Percentiles rank a stretch among this genome's conserved stretches.
Conservation (phyloP, 352 stramenopile genomes). For the Lagenidium giganteum region DNA sequence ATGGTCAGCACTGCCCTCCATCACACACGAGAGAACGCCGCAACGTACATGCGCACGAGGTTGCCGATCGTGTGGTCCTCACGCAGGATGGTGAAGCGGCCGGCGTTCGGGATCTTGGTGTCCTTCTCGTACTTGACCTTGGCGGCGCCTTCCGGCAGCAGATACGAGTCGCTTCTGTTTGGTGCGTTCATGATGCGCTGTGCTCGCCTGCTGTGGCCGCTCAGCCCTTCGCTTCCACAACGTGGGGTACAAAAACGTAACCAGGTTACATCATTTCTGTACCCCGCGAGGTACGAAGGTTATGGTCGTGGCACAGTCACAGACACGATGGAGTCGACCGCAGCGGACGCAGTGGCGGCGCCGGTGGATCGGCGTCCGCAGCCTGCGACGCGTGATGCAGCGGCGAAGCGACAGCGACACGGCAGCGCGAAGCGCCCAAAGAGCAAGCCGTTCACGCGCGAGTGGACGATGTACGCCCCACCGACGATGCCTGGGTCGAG, state of each 20-base stretch:
- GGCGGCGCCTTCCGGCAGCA: constrained; percentile 78
- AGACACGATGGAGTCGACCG: too few relatives aligned
- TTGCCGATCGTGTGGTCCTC: constrained; percentile 99
- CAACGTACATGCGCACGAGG: constrained; percentile 93
- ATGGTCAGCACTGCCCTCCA: too few relatives aligned
- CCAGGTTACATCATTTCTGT: too few relatives aligned
- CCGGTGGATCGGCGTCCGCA: too few relatives aligned
- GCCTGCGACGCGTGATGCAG: background rate
- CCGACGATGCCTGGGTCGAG: constrained; percentile 16
- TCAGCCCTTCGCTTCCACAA: too few relatives aligned
- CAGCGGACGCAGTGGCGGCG: too few relatives aligned
- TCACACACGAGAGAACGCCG: too few relatives aligned
- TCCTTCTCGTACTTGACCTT: constrained; percentile 96
- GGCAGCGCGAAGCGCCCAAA: constrained; percentile 1
- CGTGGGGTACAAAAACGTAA: too few relatives aligned
- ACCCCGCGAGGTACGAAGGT: too few relatives aligned
- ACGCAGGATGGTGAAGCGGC: constrained; percentile 97
- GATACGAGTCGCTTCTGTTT: constrained; percentile 78
- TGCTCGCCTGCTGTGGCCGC: constrained; percentile 1
- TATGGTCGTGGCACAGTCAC: too few relatives aligned
- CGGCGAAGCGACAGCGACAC: too few relatives aligned
- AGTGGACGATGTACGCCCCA: constrained; percentile 49
- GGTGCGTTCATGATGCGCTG: constrained; percentile 77
- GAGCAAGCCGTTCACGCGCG: constrained; percentile 16
- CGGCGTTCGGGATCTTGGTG: constrained; percentile 96